phyloP scores from a whole-genome alignment of 2,329 filamentous ascomycete genomes.

The Clarireedia homoeocarpa region DNA sequence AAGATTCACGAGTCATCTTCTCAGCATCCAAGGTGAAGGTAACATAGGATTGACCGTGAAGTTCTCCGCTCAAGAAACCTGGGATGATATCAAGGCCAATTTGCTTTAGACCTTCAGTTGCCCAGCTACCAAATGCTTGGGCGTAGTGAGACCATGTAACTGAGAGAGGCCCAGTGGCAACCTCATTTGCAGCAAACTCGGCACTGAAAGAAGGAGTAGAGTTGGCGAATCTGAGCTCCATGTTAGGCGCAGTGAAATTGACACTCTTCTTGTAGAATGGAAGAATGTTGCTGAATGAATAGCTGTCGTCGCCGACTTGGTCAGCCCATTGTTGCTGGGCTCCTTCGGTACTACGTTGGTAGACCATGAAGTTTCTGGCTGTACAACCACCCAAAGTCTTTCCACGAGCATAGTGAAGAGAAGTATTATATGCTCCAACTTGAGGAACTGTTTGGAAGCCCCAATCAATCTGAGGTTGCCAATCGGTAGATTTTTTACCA shows the following conservation, averaged over 20 bases:
- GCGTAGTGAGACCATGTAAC: constrained; percentile 35
- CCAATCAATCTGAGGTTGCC: constrained; percentile 22
- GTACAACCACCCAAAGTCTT: constrained; percentile 28
- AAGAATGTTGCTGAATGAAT: constrained; percentile 38
- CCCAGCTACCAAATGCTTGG: constrained; percentile 26
- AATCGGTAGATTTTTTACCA: constrained; percentile 7
- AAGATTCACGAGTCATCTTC: constrained; percentile 28
- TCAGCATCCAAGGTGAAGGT: constrained; percentile 27
- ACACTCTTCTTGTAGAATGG: constrained; percentile 33
- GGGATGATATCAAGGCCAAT: constrained; percentile 27
- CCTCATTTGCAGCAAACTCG: constrained; percentile 22
- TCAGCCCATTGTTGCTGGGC: constrained; percentile 37
- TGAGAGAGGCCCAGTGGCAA: constrained; percentile 30
- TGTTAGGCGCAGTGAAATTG: constrained; percentile 6
- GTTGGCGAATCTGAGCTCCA: constrained; percentile 19
- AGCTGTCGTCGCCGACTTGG: constrained; percentile 34
- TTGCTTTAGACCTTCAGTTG: constrained; percentile 30
- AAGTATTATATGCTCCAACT: constrained; percentile 6
- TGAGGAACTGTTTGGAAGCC: constrained; percentile 27
- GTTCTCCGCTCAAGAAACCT: constrained; percentile 35
- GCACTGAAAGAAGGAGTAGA: constrained; percentile 24
- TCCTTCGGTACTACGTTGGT: constrained; percentile 23
- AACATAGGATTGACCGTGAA: constrained; percentile 33
- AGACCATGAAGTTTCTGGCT: constrained; percentile 29
- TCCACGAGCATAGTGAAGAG: constrained; percentile 24